Base-by-base conservation (phyloP, 805 yeast genomes). In the Teunomyces aglyptinius region DNA sequence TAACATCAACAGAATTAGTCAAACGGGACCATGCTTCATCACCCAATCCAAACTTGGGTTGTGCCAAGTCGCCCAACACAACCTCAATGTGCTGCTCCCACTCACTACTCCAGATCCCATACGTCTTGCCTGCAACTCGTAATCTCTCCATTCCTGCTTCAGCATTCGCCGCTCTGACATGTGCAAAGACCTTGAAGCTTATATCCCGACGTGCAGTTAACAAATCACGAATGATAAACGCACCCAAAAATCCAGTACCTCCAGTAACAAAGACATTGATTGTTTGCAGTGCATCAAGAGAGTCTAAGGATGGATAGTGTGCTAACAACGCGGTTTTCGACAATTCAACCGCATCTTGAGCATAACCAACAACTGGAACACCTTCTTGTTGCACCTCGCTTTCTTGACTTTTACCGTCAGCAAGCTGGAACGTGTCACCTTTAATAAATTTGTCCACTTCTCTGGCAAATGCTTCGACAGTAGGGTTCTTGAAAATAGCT, bases 191-290 rank as follows among this genome's bases (percentile, higher is more conserved):
- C 55, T 78, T 82, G 55, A 87, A 75, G 24, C 78, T 64, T 26
- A 69, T 55, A 3, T 67, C 62, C 6, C 71, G 64, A 57, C 92
- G 80, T 44, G 72, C 73, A 29, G 60, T 61, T 54, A 94, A 73
- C 36, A 94, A 68, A 54, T 94, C 96, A 27, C 87, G 76, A 38
- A 94, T 67, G 42, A 94, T 83, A 65, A 86, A 94, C 1, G 97
- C 82, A 28, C 99, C 99, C 47, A 94, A 71, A 80, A 92, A 94
- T 1, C 99, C 99, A 32, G 99, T 95, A 32, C 84, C 87, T 61
- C 99, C 99, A 22, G 99, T 94, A 38, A 94, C 81, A 57, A 94
- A 89, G 1, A 90, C 87, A 50, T 80, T 83, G 18, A 81, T 55
- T 1, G 63, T 48, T 34, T 67, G 60, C 3, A 70, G 61, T 10